Percentiles rank a stretch among this genome's conserved stretches.
These are phyloP conservation scores for Gillenia trifoliata DNA, from an alignment of 306 rosid species.

Conservation along the genomic window DNA sequence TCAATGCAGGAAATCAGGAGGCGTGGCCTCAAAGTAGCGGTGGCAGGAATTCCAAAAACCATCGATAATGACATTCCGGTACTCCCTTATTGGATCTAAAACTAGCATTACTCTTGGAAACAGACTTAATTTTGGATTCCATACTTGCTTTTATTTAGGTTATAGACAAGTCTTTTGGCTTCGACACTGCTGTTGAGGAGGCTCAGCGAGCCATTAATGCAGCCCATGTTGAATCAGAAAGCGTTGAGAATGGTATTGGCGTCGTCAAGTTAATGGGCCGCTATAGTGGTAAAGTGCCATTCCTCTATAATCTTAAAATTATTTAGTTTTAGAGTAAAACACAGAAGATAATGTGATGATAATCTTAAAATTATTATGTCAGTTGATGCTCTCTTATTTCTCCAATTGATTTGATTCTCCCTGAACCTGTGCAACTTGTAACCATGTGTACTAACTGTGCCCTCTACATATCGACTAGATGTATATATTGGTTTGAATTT, in stretches of 20 bases:
- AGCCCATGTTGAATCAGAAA: conserved; percentile 70
- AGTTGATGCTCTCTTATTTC: not conserved
- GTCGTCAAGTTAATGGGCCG: conserved; percentile 78
- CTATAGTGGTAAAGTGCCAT: conserved; percentile 50
- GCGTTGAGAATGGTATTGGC: conserved; percentile 64
- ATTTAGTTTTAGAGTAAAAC: not conserved
- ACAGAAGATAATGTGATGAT: not conserved
- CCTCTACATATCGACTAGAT: not conserved
- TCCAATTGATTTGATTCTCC: not conserved
- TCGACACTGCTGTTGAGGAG: conserved; percentile 60
- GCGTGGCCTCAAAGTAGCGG: conserved; percentile 51
- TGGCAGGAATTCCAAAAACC: conserved; percentile 62
- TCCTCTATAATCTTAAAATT: not conserved
- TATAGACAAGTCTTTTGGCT: conserved; percentile 60
- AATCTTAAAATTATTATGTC: not conserved
- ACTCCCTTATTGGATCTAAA: not conserved
- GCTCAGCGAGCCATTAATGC: conserved; percentile 64
- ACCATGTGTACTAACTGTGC: not conserved
- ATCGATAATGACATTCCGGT: conserved; percentile 54
- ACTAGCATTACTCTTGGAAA: not conserved
- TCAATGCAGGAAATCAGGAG: conserved; percentile 44
- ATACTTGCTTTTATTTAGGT: conserved; percentile 26
- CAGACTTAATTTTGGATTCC: not conserved
- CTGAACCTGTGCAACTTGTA: not conserved
- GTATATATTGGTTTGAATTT: no score